Conservation (phyloP, 208 protist genomes). For the Angomonas deanei region DNA sequence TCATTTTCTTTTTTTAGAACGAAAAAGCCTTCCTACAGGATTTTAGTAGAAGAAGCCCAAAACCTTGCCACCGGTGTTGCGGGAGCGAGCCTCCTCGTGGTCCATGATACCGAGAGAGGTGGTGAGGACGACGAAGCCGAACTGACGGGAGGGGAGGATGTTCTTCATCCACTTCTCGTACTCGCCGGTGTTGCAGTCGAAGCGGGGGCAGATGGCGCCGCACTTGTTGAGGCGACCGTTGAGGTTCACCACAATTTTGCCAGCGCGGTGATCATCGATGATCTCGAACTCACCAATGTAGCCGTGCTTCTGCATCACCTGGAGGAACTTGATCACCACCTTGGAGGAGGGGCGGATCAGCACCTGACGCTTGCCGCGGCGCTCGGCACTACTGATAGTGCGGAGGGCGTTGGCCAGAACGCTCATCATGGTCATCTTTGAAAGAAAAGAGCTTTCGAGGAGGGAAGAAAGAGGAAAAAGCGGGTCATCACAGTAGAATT, state of each 20-base stretch:
- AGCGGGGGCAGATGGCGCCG: constrained; percentile 99
- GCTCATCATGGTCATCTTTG: constrained; percentile 98
- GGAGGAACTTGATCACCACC: constrained; percentile 99
- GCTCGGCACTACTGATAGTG: constrained; percentile 99
- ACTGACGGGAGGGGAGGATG: constrained; percentile 99
- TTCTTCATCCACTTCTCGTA: constrained; percentile 99
- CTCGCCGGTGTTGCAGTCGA: constrained; percentile 94
- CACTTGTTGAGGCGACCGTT: constrained; percentile 99
- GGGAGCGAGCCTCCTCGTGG: constrained; percentile 98
- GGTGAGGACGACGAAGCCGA: constrained; percentile 99
- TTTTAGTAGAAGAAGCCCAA: constrained; percentile 88
- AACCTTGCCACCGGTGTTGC: constrained; percentile 99
- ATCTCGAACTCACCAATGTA: constrained; percentile 99
- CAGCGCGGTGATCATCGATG: constrained; percentile 99
- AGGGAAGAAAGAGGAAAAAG: neutral
- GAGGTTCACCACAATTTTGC: constrained; percentile 99
- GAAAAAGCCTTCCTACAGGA: neutral
- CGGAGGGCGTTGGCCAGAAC: constrained; percentile 99
- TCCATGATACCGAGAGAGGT: constrained; percentile 99
- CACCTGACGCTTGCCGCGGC: constrained; percentile 99
- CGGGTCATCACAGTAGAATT: neutral
- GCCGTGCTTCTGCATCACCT: constrained; percentile 99
- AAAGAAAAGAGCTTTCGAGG: constrained; percentile 12
- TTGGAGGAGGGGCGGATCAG: constrained; percentile 99
- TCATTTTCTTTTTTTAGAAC: neutral